These are phyloP conservation scores for Xylariaceae sp. DNA, from an alignment of 2,329 filamentous ascomycete genomes.

Conservation along the genomic window DNA sequence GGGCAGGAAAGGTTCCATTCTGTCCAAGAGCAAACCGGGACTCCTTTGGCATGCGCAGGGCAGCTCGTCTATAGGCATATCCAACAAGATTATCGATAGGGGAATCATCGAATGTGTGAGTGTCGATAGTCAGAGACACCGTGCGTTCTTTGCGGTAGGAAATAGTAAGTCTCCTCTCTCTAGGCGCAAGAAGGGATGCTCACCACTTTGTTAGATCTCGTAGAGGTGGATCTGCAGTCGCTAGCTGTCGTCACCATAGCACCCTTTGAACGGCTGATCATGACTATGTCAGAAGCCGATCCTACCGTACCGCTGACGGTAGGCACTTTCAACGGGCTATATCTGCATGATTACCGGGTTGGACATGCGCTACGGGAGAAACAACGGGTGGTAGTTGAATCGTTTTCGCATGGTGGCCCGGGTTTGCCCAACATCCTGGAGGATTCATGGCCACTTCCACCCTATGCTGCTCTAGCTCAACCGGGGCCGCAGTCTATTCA, in stretches of 20 bases:
- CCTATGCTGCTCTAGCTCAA: slow-evolving; percentile 70
- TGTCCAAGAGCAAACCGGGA: slow-evolving; percentile 62
- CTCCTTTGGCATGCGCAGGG: slow-evolving; percentile 51
- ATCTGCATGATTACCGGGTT: slow-evolving; percentile 73
- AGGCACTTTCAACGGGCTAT: slow-evolving; percentile 74
- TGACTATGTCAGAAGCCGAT: slow-evolving; percentile 68
- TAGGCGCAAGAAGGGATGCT: slow-evolving; percentile 8
- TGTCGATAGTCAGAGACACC: slow-evolving; percentile 62
- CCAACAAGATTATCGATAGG: slow-evolving; percentile 41
- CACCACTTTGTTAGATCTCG: slow-evolving; percentile 47
- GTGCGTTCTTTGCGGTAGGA: slow-evolving; percentile 76
- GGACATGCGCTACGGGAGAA: slow-evolving; percentile 34
- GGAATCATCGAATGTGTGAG: slow-evolving; percentile 77
- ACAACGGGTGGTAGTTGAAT: slow-evolving; percentile 37
- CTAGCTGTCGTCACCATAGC: slow-evolving; percentile 65
- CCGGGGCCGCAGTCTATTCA: slow-evolving; percentile 79
- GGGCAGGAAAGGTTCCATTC: slow-evolving; percentile 55
- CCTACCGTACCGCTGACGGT: slow-evolving; percentile 71
- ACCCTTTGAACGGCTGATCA: slow-evolving; percentile 77
- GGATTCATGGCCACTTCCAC: slow-evolving; percentile 49
- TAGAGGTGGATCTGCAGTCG: slow-evolving; percentile 76
- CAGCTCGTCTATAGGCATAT: slow-evolving; percentile 36
- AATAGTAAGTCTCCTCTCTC: slow-evolving; percentile 48
- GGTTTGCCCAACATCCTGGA: slow-evolving; percentile 41
- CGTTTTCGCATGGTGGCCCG: slow-evolving; percentile 26